Conservation (phyloP, 2,329 filamentous ascomycete species). For the Diplodia intermedia region DNA sequence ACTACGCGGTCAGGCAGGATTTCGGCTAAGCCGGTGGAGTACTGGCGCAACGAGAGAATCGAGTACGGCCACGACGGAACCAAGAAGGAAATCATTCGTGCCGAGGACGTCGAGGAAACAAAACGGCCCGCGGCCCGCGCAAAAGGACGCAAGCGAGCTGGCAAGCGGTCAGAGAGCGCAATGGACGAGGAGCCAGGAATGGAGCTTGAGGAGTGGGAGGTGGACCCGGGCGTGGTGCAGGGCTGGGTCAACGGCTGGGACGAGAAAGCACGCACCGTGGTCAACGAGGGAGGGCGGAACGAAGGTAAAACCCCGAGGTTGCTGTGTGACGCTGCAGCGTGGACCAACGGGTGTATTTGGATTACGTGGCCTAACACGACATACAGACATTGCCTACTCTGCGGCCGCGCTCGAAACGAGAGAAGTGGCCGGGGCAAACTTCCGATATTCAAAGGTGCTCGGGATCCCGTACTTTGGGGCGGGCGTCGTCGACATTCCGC, state of each 20-base stretch:
- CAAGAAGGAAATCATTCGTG: constrained; percentile 79
- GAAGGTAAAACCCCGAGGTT: constrained; percentile 48
- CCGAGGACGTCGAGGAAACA: constrained; percentile 61
- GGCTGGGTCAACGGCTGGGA: constrained; percentile 72
- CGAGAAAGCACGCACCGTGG: constrained; percentile 41
- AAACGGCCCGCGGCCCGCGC: constrained; percentile 46
- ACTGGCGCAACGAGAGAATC: constrained; percentile 84
- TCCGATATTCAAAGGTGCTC: constrained; percentile 88
- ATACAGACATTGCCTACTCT: constrained; percentile 66
- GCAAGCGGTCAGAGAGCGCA: constrained; percentile 47
- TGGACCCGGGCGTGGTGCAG: constrained; percentile 66
- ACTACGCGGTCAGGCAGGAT: constrained; percentile 80
- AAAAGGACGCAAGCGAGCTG: constrained; percentile 43
- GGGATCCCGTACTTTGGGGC: constrained; percentile 81
- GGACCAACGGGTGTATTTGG: constrained; percentile 15
- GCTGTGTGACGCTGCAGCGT: constrained; percentile 42
- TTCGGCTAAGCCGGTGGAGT: constrained; percentile 79
- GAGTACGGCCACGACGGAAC: constrained; percentile 72
- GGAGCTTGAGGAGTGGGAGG: constrained; percentile 73
- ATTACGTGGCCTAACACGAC: constrained; percentile 6
- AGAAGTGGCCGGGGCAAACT: constrained; percentile 70
- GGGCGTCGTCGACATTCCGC: constrained; percentile 86
- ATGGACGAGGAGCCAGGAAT: constrained; percentile 60
- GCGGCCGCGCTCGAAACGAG: constrained; percentile 63
- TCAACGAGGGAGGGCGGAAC: constrained; percentile 61